Evolutionary conservation across 805 yeast genomes (phyloP).

Genomic region (Candida qinlingensis): DNA sequence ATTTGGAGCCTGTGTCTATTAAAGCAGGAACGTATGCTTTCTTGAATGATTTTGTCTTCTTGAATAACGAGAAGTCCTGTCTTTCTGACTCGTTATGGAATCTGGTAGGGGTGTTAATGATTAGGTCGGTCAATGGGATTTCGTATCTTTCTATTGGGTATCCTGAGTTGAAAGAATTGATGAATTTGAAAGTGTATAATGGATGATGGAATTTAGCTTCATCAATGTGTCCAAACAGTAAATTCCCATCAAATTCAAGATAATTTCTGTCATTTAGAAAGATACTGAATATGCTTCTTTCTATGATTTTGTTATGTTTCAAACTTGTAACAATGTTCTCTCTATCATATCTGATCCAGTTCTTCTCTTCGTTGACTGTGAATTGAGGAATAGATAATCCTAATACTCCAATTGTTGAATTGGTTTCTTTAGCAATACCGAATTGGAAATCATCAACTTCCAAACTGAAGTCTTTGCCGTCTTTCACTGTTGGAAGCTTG

Average conservation of each 20-base stretch:
- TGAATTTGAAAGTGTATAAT: conserved; percentile 29
- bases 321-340: conserved; percentile 12
- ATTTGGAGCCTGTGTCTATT: conserved; percentile 20
- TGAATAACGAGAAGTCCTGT: conserved; percentile 6
- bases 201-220: conserved; percentile 31
- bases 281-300: conserved; percentile 16
- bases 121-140: conserved; percentile 11
- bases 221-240: conserved; percentile 39
- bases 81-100: neutral
- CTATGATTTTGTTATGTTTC: conserved; percentile 3
- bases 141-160: conserved; percentile 12
- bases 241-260: conserved; percentile 9
- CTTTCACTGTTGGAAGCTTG: conserved; percentile 3
- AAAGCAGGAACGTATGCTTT: conserved; percentile 10
- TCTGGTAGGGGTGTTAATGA: neutral
- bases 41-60: neutral
- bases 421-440: conserved; percentile 27
- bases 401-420: conserved; percentile 36
- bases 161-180: conserved; percentile 7
- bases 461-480: neutral
- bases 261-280: conserved; percentile 11
- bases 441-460: conserved; percentile 18
- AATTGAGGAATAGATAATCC: conserved; percentile 33
- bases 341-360: conserved; percentile 1
- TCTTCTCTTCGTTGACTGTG: neutral